phyloP scores from a whole-genome alignment of 805 yeast species.

The Myxozyma mucilagina region DNA sequence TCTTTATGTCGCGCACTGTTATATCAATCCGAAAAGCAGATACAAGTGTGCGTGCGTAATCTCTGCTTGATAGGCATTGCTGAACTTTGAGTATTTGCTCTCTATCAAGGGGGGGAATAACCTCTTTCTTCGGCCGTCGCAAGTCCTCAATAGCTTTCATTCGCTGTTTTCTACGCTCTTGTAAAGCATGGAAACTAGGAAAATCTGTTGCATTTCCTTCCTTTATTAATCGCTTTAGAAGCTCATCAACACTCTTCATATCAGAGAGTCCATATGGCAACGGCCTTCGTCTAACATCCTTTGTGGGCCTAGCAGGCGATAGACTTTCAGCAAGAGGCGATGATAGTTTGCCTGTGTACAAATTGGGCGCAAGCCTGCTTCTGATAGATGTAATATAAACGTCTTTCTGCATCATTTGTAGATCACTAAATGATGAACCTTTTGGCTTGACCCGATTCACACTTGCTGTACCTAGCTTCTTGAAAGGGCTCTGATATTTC shows the following conservation, averaged over 20 bases:
- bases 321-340: conserved; percentile 22
- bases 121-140: conserved; percentile 32
- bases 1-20: conserved; percentile 62
- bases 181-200: conserved; percentile 33
- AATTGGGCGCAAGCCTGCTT: conserved; percentile 6
- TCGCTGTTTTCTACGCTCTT: conserved; percentile 29
- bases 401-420: conserved; percentile 1
- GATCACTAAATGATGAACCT: background rate
- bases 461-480: background rate
- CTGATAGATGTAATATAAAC: conserved; percentile 9
- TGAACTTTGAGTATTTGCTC: conserved; percentile 43
- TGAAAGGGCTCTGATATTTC: conserved; percentile 23
- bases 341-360: conserved; percentile 8
- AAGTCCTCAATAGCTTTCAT: conserved; percentile 23
- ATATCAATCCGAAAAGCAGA: conserved; percentile 54
- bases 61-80: conserved; percentile 40
- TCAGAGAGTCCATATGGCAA: conserved; percentile 23
- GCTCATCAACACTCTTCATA: conserved; percentile 27
- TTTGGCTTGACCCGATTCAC: background rate
- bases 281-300: conserved; percentile 6
- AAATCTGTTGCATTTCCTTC: conserved; percentile 29
- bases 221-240: conserved; percentile 21
- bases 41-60: conserved; percentile 36
- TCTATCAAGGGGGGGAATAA: conserved; percentile 38
- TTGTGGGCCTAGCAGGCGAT: conserved; percentile 11